These are phyloP conservation scores for Fragaria nilgerrensis DNA, from an alignment of 306 rosid species.

Conservation along the genomic window DNA sequence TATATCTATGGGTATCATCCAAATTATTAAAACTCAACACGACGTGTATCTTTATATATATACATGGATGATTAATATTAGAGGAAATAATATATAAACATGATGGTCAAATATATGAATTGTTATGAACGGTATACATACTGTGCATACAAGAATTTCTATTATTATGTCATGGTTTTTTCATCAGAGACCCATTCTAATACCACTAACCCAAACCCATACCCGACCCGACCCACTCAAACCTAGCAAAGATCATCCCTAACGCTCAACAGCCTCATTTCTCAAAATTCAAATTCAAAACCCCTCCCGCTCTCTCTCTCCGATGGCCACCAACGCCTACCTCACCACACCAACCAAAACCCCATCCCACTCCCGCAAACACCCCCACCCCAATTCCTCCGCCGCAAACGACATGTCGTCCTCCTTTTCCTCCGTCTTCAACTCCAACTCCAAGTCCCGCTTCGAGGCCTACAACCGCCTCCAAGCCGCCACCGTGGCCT, in stretches of 20 bases:
- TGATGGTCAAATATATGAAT: too few relatives aligned
- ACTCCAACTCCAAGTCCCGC: slow-evolving; percentile 43
- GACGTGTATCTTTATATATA: too few relatives aligned
- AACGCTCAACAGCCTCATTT: background rate
- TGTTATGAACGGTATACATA: too few relatives aligned
- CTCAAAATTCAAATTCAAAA: slow-evolving; percentile 28
- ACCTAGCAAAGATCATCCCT: background rate
- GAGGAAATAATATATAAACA: too few relatives aligned
- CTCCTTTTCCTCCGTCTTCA: slow-evolving; percentile 26
- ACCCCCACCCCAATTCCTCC: slow-evolving; percentile 2
- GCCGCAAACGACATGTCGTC: slow-evolving; percentile 31
- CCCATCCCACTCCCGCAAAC: slow-evolving; percentile 50
- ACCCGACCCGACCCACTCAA: background rate
- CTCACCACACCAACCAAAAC: slow-evolving; percentile 53
- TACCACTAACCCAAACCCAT: too few relatives aligned
- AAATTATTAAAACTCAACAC: too few relatives aligned
- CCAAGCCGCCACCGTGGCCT: slow-evolving; percentile 87
- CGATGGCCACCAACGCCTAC: slow-evolving; percentile 43
- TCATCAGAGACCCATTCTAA: too few relatives aligned
- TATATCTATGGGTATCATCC: too few relatives aligned
- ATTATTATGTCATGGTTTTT: too few relatives aligned
- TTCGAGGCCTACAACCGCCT: slow-evolving; percentile 95
- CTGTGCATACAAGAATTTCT: too few relatives aligned
- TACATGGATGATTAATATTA: too few relatives aligned
- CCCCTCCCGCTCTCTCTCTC: slow-evolving; percentile 1